Conservation (phyloP, 2,329 filamentous ascomycete species). For the Sporothrix inflata region DNA sequence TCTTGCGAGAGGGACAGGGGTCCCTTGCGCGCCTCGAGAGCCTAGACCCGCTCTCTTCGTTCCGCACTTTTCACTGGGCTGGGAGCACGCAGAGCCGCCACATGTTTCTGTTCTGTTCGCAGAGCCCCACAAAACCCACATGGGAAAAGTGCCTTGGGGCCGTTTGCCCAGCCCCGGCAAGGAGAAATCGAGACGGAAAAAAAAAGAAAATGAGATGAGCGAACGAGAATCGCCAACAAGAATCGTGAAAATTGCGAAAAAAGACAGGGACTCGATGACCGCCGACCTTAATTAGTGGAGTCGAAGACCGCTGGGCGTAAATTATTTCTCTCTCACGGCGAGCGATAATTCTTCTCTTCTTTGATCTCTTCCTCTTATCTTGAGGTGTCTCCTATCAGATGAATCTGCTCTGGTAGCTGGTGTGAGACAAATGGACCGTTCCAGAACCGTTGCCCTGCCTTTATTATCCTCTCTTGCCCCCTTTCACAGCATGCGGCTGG, state of each 20-base stretch:
- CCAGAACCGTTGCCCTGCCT: too few relatives aligned
- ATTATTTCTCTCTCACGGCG: too few relatives aligned
- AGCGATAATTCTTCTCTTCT: not conserved
- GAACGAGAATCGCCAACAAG: not conserved
- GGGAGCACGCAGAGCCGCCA: not conserved
- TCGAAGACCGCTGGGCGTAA: too few relatives aligned
- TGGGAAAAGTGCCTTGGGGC: slow-evolving; percentile 8
- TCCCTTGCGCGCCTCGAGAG: not conserved
- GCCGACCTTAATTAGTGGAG: not conserved
- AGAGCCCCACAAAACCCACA: not conserved
- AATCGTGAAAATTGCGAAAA: not conserved
- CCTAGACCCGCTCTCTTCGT: not conserved
- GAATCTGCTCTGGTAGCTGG: not conserved
- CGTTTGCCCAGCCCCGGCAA: not conserved
- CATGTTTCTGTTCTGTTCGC: not conserved
- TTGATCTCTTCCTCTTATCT: not conserved
- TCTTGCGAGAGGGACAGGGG: not conserved
- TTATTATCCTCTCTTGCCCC: not conserved
- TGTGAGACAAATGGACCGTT: not conserved
- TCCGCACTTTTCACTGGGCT: slow-evolving; percentile 1
- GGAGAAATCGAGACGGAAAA: not conserved
- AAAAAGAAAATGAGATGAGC: not conserved
- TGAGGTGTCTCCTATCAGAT: not conserved
- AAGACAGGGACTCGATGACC: not conserved
- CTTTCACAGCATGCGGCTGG: not conserved